Conservation (phyloP, 345 rosid genomes). For the Euphorbia lathyris region DNA sequence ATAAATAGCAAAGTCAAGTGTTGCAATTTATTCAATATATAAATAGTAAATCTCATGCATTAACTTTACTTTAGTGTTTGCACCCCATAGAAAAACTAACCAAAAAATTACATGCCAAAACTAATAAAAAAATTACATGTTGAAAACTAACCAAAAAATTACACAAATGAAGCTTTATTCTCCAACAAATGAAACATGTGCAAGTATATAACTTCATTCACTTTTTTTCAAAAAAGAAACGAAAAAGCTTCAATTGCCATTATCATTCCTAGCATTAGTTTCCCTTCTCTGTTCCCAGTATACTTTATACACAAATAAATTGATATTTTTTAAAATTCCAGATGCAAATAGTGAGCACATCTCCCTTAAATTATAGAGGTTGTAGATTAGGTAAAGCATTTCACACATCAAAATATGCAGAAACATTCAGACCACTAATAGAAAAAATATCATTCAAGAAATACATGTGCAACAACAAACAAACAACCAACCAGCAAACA, state of each 20-base stretch:
- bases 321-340: not conserved
- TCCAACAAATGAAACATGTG: not conserved
- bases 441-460: not conserved
- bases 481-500: not conserved
- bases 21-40: no score
- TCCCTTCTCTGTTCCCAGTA: not conserved
- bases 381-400: not conserved
- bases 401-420: not conserved
- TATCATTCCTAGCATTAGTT: not conserved
- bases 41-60: not conserved
- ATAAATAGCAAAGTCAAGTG: no score
- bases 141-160: no score
- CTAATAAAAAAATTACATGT: no score
- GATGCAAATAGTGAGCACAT: not conserved
- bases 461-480: not conserved
- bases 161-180: not conserved
- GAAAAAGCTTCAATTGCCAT: not conserved
- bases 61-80: not conserved
- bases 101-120: not conserved
- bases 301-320: not conserved
- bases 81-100: no score
- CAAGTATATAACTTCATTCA: not conserved
- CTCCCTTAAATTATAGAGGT: not conserved
- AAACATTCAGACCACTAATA: not conserved
- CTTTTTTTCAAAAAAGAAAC: no score